Base-by-base conservation (phyloP, 2,329 filamentous ascomycete species). In the Neoarthrinium moseri region DNA sequence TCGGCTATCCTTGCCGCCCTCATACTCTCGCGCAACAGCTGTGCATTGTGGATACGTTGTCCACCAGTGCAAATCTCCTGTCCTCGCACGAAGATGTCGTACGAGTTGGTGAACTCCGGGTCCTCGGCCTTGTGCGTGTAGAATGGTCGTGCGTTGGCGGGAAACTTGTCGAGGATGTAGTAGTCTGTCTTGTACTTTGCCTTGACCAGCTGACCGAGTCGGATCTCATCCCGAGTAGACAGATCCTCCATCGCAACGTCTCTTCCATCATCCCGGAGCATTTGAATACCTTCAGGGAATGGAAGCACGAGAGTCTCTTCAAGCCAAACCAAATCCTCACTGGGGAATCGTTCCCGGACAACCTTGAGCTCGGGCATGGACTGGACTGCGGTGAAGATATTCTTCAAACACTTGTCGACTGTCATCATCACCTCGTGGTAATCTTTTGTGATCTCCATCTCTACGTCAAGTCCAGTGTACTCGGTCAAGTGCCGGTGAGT, bases 91-190 rank as follows among this genome's bases (percentile, higher is more conserved):
- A 96, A 96, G 47, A 96, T 95, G 63, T 96, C 91, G 58, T 96
- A 96, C 0, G 91, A 95, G 63, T 95, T 95, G 41, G 91, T 96
- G 63, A 84, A 82, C 26, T 78, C 75, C 11, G 80, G 73, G 58
- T 95, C 81, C 13, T 84, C 74, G 29, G 39, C 47, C 18, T 34
- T 38, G 43, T 49, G 47, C 4, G 47, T 49, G 37, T 49, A 49
- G 35, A 49, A 49, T 5, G 47, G 47, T 20, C 47, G 43, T 11
- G 47, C 47, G 21, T 49, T 49, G 32, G 47, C 38, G 1, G 91
- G 91, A 72, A 96, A 96, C 61, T 95, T 95, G 76, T 96, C 91
- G 32, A 96, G 78, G 51, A 96, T 86, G 67, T 94, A 96, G 71
- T 95, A 96, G 59, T 96, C 91, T 1, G 91, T 95, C 45, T 81